Evolutionary conservation across 1,284 basidiomycete genomes (phyloP).

Genomic region (Dichomitus squalens): DNA sequence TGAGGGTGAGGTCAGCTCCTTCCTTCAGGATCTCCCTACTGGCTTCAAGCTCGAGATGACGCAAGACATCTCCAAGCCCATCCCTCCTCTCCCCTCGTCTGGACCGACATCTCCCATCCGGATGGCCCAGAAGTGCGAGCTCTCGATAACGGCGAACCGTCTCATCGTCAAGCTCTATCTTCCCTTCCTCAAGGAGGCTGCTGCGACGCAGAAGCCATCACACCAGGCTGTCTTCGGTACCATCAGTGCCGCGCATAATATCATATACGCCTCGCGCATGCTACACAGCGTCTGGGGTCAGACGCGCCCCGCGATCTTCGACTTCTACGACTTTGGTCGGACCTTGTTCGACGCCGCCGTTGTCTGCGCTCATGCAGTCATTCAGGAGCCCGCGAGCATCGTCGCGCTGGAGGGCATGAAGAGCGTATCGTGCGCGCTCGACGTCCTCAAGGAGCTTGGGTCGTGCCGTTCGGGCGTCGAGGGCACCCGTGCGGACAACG

Average conservation of each 20-base stretch:
- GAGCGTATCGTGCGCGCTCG: constrained; percentile 51
- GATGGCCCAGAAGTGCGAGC: constrained; percentile 55
- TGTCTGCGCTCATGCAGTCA: constrained; percentile 59
- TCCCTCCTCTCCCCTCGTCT: constrained; percentile 13
- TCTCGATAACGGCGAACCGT: constrained; percentile 59
- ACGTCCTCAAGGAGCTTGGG: constrained; percentile 45
- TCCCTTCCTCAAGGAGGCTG: constrained; percentile 56
- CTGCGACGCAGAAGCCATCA: constrained; percentile 30
- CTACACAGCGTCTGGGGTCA: constrained; percentile 44
- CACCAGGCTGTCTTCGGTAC: constrained; percentile 57
- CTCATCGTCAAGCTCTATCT: constrained; percentile 64
- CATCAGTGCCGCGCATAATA: constrained; percentile 60
- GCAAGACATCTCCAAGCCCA: constrained; percentile 30
- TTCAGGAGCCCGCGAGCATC: constrained; percentile 51
- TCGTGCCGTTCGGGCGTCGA: constrained; percentile 27
- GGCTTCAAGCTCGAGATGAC: constrained; percentile 41
- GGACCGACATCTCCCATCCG: constrained; percentile 30
- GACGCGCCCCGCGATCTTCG: constrained; percentile 47
- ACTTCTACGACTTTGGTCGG: constrained; percentile 62
- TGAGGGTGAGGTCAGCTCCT: constrained; percentile 56
- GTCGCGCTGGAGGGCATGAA: constrained; percentile 51
- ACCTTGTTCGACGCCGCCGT: constrained; percentile 65
- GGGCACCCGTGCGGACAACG: constrained; percentile 27
- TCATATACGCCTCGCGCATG: constrained; percentile 51
- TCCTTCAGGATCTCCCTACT: constrained; percentile 52